Conservation (phyloP, 2,329 filamentous ascomycete species). For the Sporothrix humicola region DNA sequence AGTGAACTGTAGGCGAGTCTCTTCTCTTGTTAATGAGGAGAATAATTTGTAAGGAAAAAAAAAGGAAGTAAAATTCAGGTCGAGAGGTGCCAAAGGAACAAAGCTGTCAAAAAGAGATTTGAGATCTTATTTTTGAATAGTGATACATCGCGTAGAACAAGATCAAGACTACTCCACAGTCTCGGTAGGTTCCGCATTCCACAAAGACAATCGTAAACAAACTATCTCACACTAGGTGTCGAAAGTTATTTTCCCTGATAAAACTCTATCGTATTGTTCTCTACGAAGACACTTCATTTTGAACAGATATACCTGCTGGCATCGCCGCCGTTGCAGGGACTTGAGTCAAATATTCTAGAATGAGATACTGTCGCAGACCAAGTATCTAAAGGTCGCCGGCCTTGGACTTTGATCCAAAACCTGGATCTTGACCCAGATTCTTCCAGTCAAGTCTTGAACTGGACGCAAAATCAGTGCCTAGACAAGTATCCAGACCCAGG, state of each 20-base stretch:
- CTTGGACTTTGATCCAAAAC: not conserved
- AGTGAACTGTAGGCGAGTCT: too few species aligned
- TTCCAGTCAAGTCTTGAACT: too few species aligned
- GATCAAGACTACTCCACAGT: not conserved
- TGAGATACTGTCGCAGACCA: not conserved
- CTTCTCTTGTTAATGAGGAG: too few species aligned
- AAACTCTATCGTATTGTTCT: too few species aligned
- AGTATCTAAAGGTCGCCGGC: not conserved
- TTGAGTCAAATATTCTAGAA: not conserved
- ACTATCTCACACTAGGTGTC: not conserved
- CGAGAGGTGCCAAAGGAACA: too few species aligned
- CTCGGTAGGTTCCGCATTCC: not conserved
- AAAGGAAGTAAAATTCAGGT: too few species aligned
- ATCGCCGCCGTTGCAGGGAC: not conserved
- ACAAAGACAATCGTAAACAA: not conserved
- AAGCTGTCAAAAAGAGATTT: too few species aligned
- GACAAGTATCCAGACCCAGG: not conserved
- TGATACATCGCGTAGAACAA: too few species aligned
- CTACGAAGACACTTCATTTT: not conserved
- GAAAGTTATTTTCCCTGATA: not conserved
- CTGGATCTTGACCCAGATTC: not conserved
- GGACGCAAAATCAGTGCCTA: not conserved
- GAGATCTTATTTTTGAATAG: too few species aligned
- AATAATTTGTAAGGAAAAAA: too few species aligned
- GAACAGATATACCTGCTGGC: not conserved